phyloP scores from a whole-genome alignment of 2,329 filamentous ascomycete genomes.

The Westerdykella ornata region DNA sequence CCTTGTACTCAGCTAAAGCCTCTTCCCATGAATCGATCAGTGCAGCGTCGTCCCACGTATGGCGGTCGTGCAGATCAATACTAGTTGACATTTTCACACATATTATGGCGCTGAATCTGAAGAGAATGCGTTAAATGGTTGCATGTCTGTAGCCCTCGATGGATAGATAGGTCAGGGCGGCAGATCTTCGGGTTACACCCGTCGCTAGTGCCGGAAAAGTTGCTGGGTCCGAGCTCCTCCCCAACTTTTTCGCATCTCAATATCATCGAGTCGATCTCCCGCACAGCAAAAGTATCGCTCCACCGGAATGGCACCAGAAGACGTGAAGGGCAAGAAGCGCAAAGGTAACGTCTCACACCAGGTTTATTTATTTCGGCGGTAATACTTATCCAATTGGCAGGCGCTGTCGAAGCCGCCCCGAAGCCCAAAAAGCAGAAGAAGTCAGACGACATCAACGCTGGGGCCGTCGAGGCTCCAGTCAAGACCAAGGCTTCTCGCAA shows the following conservation, averaged over 20 bases:
- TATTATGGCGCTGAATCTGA: too few species aligned
- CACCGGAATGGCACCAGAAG: constrained; percentile 47
- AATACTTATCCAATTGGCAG: constrained; percentile 12
- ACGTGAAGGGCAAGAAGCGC: constrained; percentile 50
- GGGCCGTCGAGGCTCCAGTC: constrained; percentile 13
- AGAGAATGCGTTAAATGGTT: too few species aligned
- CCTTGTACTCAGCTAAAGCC: constrained; percentile 34
- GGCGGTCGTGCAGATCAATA: constrained; percentile 20
- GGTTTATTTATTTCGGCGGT: constrained; percentile 6
- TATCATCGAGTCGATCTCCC: constrained; percentile 3
- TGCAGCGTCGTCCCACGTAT: constrained; percentile 37
- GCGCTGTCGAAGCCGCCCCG: constrained; percentile 28
- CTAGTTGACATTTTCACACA: not conserved
- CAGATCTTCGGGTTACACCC: constrained; percentile 4
- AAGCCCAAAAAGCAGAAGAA: constrained; percentile 38
- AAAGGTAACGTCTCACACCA: constrained; percentile 42
- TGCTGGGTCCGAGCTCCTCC: constrained; percentile 23
- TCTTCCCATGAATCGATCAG: constrained; percentile 32
- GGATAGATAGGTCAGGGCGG: not conserved
- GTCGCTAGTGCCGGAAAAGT: constrained; percentile 29
- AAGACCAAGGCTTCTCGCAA: constrained; percentile 29
- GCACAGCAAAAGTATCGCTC: constrained; percentile 4
- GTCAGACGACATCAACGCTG: constrained; percentile 22
- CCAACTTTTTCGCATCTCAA: constrained; percentile 26
- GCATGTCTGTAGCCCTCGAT: not conserved